A percentile compares a stretch with the other conserved stretches of the same genome.
Conservation (phyloP, 176 grass and related monocot genomes). For the Elymus sibiricus region DNA sequence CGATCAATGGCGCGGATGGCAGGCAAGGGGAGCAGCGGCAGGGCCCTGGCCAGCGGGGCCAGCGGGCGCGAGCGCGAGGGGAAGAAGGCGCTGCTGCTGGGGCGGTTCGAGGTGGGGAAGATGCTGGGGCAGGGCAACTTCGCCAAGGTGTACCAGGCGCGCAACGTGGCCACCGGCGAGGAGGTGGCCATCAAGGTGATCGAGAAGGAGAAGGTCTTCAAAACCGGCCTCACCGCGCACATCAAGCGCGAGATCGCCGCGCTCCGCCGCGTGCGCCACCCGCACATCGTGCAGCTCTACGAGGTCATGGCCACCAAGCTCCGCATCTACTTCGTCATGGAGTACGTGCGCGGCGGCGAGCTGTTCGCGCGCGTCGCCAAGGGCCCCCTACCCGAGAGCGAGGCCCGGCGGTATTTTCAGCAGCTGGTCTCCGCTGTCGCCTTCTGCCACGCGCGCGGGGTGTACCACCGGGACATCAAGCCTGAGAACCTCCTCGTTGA, state of each 20-base stretch:
- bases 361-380: constrained; percentile 75
- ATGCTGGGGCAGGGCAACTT: constrained; percentile 88
- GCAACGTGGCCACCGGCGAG: constrained; percentile 57
- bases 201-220: constrained; percentile 90
- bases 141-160: constrained; percentile 91
- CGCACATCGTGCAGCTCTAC: constrained; percentile 85
- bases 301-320: constrained; percentile 98
- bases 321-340: constrained; percentile 99
- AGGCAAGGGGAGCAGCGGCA: constrained; percentile 18
- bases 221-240: constrained; percentile 59
- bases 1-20: constrained; percentile 32
- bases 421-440: constrained; percentile 85
- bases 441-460: constrained; percentile 97
- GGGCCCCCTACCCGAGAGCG: constrained; percentile 63
- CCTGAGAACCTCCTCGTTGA: constrained; percentile 95
- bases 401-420: constrained; percentile 84
- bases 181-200: constrained; percentile 90
- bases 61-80: neutral
- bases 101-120: constrained; percentile 77
- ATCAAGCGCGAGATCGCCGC: constrained; percentile 97
- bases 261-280: constrained; percentile 85
- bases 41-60: neutral
- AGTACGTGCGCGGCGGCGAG: constrained; percentile 96
- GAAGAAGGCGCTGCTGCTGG: constrained; percentile 69
- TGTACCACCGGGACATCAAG: constrained; percentile 94